Conservation (phyloP, 805 yeast genomes). For the Teunomyces atbi region DNA sequence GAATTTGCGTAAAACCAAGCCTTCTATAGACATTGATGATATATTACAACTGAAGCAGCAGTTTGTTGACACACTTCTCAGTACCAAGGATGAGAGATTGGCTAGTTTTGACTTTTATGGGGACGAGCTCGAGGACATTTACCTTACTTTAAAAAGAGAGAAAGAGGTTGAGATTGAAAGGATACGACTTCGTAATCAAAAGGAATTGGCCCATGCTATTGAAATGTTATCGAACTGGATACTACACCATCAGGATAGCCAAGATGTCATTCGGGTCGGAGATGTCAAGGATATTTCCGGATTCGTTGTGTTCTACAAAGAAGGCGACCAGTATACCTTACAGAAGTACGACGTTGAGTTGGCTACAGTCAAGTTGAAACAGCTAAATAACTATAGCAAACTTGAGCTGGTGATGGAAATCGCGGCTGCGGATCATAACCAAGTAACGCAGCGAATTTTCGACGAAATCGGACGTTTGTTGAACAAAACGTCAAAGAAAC, state of each 20-base stretch:
- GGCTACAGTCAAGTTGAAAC: background rate
- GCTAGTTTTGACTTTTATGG: constrained; percentile 17
- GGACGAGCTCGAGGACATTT: constrained; percentile 27
- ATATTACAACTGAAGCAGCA: constrained; percentile 15
- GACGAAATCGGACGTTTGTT: background rate
- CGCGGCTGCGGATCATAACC: background rate
- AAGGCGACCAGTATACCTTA: background rate
- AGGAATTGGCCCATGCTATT: constrained; percentile 10
- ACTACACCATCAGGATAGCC: constrained; percentile 1
- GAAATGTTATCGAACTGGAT: constrained; percentile 18
- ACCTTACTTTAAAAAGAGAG: constrained; percentile 26
- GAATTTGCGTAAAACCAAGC: constrained; percentile 19
- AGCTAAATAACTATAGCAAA: background rate
- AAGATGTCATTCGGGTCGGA: constrained; percentile 1
- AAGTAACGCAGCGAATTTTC: background rate
- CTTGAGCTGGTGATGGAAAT: background rate
- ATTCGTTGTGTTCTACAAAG: background rate
- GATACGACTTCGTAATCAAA: constrained; percentile 8
- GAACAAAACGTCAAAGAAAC: constrained; percentile 7
- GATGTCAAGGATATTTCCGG: background rate
- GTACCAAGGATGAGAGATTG: constrained; percentile 30
- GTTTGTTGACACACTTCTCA: constrained; percentile 17
- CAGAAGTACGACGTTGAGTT: background rate
- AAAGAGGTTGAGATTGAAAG: constrained; percentile 12
- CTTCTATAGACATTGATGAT: constrained; percentile 13